Percentiles rank a stretch among this genome's conserved stretches.
Conservation (phyloP, 2,329 filamentous ascomycete species). For the Zarea fungicola region DNA sequence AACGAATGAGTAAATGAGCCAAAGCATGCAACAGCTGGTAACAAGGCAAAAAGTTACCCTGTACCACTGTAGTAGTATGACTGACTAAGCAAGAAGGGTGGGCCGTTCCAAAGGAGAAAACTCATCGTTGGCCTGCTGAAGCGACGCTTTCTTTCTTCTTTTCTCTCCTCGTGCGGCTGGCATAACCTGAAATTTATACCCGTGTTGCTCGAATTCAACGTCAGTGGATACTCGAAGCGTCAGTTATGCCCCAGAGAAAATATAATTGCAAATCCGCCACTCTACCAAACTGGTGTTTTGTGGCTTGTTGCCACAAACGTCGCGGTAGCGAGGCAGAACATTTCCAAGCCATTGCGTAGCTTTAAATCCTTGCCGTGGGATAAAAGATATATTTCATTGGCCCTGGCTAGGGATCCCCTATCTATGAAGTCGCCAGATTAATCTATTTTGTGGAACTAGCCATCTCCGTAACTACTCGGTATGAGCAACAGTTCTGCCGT, state of each 20-base stretch:
- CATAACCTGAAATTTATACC: conserved; percentile 62
- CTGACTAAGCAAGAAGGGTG: conserved; percentile 21
- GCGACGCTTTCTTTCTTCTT: conserved; percentile 28
- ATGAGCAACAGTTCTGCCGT: neutral
- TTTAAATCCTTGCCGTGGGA: too few relatives aligned
- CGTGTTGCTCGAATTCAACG: conserved; percentile 73
- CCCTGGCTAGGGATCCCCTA: neutral
- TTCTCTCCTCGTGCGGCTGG: conserved; percentile 73
- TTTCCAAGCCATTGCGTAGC: conserved; percentile 25
- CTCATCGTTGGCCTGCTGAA: conserved; percentile 18
- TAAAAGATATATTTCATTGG: too few relatives aligned
- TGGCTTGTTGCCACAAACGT: conserved; percentile 23
- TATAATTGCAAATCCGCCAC: conserved; percentile 70
- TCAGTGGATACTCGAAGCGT: conserved; percentile 60
- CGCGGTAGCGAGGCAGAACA: conserved; percentile 40
- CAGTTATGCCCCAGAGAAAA: conserved; percentile 73
- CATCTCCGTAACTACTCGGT: too few relatives aligned
- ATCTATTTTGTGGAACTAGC: neutral
- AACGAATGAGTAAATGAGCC: too few relatives aligned
- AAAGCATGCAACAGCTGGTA: too few relatives aligned
- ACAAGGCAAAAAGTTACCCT: too few relatives aligned
- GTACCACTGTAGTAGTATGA: too few relatives aligned
- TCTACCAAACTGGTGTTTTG: conserved; percentile 39
- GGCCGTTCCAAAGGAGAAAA: conserved; percentile 24
- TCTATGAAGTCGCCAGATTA: too few relatives aligned